Evolutionary conservation across 352 stramenopile genomes (phyloP), one percentile per base, ranked within the genome.

Genomic region (Blastocystis sp.): DNA sequence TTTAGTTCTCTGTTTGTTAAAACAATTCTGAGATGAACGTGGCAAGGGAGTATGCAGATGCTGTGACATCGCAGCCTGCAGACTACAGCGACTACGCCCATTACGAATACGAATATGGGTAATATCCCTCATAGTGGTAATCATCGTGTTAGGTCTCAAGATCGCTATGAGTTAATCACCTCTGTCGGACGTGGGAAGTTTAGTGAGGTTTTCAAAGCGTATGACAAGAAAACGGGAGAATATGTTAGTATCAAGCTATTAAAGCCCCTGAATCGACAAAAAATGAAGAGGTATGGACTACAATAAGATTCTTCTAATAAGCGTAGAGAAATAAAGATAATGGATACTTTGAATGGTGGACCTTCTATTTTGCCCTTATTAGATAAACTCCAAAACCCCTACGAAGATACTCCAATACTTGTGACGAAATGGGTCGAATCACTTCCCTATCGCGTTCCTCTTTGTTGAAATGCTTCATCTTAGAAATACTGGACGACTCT

Each of bases 231-330:
- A 97, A 90, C 94, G 93, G 56, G 97, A 97, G 70, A 80, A 90
- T 99, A 96, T 91, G 96, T 99, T n/a, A 80, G 70, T 43, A 97
- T 99, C 90, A 99, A 99, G 93, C 98, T 99, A 90, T 94, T 99
- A 64, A 99, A 99, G 92, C 97, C 97, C 18, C 96, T 99, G 26
- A 98, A 98, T 94, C 98, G 98, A 93, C 98, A 99, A 93, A 99
- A 99, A 93, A 98, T 99, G 91, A 98, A 98, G 91, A 94, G 91
- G 45, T 90, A 66, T 6, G 55, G 62, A 45, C 82, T 6, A 75
- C 13, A 54, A 50, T 9, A 15, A 39, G 26, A 80, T 13, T 29
- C 0, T n/a, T 23, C 29, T 1, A 9, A 18, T 45, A 43, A 34
- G 2, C 15, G 45, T 62, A 89, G 70, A 62, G 95, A 98, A 91